Evolutionary conservation across 768 basidiomycete species (phyloP).

Genomic region (Phlegmacium glaucopus): DNA sequence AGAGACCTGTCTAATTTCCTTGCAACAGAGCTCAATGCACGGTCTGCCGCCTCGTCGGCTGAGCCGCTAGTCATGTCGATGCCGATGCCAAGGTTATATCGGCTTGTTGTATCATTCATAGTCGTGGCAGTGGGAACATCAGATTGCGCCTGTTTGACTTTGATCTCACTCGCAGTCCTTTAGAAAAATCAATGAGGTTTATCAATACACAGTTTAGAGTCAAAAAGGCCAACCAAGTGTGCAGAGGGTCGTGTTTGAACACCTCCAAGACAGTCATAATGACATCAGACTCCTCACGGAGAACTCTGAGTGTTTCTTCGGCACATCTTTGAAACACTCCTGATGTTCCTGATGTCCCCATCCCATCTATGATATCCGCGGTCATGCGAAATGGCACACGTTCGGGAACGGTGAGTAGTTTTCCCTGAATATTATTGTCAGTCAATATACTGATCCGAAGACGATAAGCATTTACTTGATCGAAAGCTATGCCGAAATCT

Average conservation of each 20-base stretch:
- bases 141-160: constrained; percentile 62
- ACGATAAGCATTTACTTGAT: constrained; percentile 55
- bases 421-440: constrained; percentile 53
- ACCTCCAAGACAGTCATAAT: constrained; percentile 96
- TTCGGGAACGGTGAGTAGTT: constrained; percentile 75
- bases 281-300: constrained; percentile 80
- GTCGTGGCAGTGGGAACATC: constrained; percentile 25
- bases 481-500: constrained; percentile 95
- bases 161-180: constrained; percentile 79
- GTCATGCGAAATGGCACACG: constrained; percentile 95
- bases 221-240: constrained; percentile 63
- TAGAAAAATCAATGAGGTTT: not conserved
- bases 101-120: constrained; percentile 21
- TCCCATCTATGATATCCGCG: constrained; percentile 88
- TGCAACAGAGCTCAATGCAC: constrained; percentile 76
- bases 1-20: constrained; percentile 81
- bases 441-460: not conserved
- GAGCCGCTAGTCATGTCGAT: constrained; percentile 64
- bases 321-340: constrained; percentile 95
- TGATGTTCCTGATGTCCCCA: constrained; percentile 85
- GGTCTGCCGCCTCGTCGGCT: constrained; percentile 85
- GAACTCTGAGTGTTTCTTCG: constrained; percentile 90
- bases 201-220: not conserved
- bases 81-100: constrained; percentile 41
- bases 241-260: constrained; percentile 94